Base-by-base conservation (phyloP, 306 rosid genomes). In the Prunus mongolica region DNA sequence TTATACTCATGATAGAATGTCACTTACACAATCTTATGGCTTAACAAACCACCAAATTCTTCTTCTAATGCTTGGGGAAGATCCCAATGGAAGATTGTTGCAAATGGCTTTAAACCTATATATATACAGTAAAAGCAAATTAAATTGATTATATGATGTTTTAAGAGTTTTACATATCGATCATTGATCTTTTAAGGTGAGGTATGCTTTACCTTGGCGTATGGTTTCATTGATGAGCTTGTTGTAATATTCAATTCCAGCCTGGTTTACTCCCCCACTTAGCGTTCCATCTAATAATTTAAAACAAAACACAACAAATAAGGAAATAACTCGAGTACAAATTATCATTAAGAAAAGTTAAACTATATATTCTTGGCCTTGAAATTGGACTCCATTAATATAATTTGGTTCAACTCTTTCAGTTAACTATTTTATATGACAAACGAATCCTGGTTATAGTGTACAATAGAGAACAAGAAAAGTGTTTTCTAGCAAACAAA, bases 181-280 rank as follows among this genome's bases (percentile, higher is more conserved):
- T 9, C 22, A 55, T n/a, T 8, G 10, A 19, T 24, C 7, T 4
- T 13, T 25, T 65, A n/a, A 67, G 14, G 25, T 62, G 45, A 22
- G n/a, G 49, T 49, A 9, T 49, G 51, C 2, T 12, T 75, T 7
- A 87, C 93, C 96, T 2, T 84, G 86, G 69, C 74, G 69, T 44
- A 89, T 5, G 4, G 89, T 74, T 71, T 86, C 88, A 24, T 89
- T 65, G 79, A 87, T 89, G 68, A 89, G 86, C 25, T 25, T 25
- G 34, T 60, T 60, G 38, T 60, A 60, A 32, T 60, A 60, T 60
- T 60, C 7, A 32, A 19, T 86, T 72, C 92, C 92, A 72, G 84
- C 89, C 64, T 72, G 44, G 65, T 81, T 88, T 56, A 88, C 80
- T 0, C 91, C 93, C 19, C 93, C 88, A 15, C 62, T 80, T 1